Base-by-base conservation (phyloP, 2,329 filamentous ascomycete species). In the Sporothrix humicola region DNA sequence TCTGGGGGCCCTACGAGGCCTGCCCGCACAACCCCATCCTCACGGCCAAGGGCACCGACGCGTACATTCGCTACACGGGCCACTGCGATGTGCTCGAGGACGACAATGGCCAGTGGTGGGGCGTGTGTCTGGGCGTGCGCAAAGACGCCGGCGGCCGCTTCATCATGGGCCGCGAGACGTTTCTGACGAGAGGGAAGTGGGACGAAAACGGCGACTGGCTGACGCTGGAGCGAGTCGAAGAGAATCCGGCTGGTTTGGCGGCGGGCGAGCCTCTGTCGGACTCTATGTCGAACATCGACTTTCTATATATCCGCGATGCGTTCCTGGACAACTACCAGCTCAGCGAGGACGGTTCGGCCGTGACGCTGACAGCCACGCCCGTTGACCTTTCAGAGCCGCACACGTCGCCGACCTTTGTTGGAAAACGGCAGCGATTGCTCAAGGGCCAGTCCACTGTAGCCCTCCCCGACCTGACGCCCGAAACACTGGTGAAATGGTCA, bases 111-210 rank as follows among this genome's bases (percentile, higher is more conserved):
- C 44, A 48, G 44, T 68, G 63, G 63, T 68, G 63, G 63, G 63
- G 44, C 10, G 63, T 68, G 65, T 48, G 46, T 54, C 48, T 69
- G 23, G 65, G 48, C 8, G 65, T 69, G 42, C 65, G 65, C 46
- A 69, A 69, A 7, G 65, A 69, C 6, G 44, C 44, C 10, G 63
- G 63, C 63, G 63, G 63, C n/a, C 63, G 63, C 12, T 66, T 66
- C 44, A 50, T 66, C 63, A 66, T 66, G 63, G 63, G 63, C 63
- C 63, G 63, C 10, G 63, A 66, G 63, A 48, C 63, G 63, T 66
- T 66, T 31, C 9, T 66, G 63, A 66, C 63, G 15, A 42, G 44
- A 13, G 63, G 63, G 1, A n/a, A 26, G 10, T 66, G 63, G 63
- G 63, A 66, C 42, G 44, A 10, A 12, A 44, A 50, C 42, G 63